Percentiles rank a stretch among this genome's conserved stretches.
Evolutionary conservation across 2,329 filamentous ascomycete genomes (phyloP).

Genomic region (Zalaria obscura): DNA sequence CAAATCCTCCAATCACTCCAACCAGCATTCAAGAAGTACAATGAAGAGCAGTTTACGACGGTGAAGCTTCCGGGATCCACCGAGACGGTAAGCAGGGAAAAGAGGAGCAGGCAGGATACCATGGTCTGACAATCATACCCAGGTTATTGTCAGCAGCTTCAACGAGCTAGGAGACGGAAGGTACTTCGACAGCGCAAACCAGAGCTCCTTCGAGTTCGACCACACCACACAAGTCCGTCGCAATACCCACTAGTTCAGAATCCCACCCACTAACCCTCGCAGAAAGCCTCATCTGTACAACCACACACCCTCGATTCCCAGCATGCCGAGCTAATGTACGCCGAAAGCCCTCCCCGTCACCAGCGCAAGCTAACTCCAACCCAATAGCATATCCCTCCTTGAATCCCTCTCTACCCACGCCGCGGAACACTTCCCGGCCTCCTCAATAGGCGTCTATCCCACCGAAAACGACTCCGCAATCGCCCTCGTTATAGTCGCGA

Average conservation of each 20-base stretch:
- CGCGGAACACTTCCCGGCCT: slow-evolving; percentile 76
- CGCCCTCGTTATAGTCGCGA: slow-evolving; percentile 74
- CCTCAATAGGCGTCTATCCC: slow-evolving; percentile 71
- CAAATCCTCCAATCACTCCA: slow-evolving; percentile 56
- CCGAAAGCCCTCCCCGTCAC: slow-evolving; percentile 1
- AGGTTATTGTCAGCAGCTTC: slow-evolving; percentile 71
- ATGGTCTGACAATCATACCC: slow-evolving; percentile 1
- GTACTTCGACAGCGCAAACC: slow-evolving; percentile 83
- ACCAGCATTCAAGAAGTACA: slow-evolving; percentile 86
- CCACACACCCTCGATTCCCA: slow-evolving; percentile 64
- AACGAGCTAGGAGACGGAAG: slow-evolving; percentile 67
- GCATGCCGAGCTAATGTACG: slow-evolving; percentile 69
- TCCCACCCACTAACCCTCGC: slow-evolving; percentile 1
- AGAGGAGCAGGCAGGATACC: slow-evolving; percentile 6
- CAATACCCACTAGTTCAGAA: neutral
- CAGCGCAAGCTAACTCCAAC: too few species aligned
- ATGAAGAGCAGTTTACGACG: slow-evolving; percentile 83
- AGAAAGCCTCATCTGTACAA: slow-evolving; percentile 75
- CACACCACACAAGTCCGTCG: slow-evolving; percentile 58
- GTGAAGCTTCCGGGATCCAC: slow-evolving; percentile 80
- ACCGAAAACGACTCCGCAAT: slow-evolving; percentile 61
- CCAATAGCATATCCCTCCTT: slow-evolving; percentile 60
- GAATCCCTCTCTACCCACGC: slow-evolving; percentile 66
- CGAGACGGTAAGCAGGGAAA: slow-evolving; percentile 45
- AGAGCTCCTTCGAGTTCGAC: slow-evolving; percentile 79